Evolutionary conservation across 2,329 filamentous ascomycete genomes (phyloP).

Genomic region (Nothophoma quercina): DNA sequence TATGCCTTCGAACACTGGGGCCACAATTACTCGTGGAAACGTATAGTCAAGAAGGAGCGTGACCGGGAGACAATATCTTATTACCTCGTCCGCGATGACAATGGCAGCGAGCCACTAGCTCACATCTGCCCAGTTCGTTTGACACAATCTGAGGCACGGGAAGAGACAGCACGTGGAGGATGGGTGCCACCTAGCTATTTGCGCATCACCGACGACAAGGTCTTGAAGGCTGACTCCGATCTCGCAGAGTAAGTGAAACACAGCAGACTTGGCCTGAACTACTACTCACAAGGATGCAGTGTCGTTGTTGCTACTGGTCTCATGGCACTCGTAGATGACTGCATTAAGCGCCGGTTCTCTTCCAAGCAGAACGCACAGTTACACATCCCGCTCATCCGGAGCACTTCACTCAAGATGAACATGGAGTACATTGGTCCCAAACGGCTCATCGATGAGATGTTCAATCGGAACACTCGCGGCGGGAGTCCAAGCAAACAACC

Average conservation of each 20-base stretch:
- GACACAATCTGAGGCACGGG: slow-evolving; percentile 71
- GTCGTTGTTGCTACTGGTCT: slow-evolving; percentile 91
- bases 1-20: slow-evolving; percentile 98
- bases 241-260: slow-evolving; percentile 78
- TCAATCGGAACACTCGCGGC: slow-evolving; percentile 57
- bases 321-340: slow-evolving; percentile 87
- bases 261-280: not conserved
- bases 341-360: slow-evolving; percentile 81
- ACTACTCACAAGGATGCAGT: slow-evolving; percentile 57
- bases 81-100: slow-evolving; percentile 76
- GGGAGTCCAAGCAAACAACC: slow-evolving; percentile 34
- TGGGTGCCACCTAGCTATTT: slow-evolving; percentile 92
- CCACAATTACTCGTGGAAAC: slow-evolving; percentile 82
- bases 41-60: slow-evolving; percentile 70
- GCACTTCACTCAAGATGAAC: slow-evolving; percentile 61
- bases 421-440: slow-evolving; percentile 70
- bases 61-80: slow-evolving; percentile 73
- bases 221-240: slow-evolving; percentile 76
- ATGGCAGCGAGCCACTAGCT: slow-evolving; percentile 69
- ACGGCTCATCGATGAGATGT: slow-evolving; percentile 69
- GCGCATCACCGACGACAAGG: slow-evolving; percentile 80
- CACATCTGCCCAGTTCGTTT: slow-evolving; percentile 85
- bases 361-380: slow-evolving; percentile 61
- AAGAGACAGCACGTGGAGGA: slow-evolving; percentile 79
- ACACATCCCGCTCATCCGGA: slow-evolving; percentile 60